Evolutionary conservation across 345 rosid genomes (phyloP).

Genomic region (Eucalyptus erythrocorys): DNA sequence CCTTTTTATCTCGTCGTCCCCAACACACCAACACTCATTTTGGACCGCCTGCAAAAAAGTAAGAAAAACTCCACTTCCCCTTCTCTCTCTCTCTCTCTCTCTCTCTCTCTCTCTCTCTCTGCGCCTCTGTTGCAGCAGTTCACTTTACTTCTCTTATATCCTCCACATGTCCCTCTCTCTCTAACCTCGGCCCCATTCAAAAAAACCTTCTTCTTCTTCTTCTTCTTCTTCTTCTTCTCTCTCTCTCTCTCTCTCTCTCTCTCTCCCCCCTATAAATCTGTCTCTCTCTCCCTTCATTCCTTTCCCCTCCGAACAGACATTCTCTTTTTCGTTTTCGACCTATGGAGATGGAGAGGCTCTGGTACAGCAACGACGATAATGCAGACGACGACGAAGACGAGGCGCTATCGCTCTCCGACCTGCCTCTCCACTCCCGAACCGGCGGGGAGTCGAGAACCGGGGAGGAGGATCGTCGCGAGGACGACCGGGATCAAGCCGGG

Average conservation of each 20-base stretch:
- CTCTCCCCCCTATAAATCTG: not conserved
- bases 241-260: not conserved
- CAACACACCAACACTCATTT: not conserved
- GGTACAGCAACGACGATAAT: not conserved
- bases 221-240: not conserved
- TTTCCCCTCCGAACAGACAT: not conserved
- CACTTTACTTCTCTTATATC: not conserved
- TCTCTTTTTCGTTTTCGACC: not conserved
- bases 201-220: not conserved
- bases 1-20: not conserved
- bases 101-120: not conserved
- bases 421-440: not conserved
- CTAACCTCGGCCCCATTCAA: not conserved
- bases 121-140: not conserved
- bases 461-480: not conserved
- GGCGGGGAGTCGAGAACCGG: not conserved
- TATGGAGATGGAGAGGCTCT: not conserved
- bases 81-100: not conserved
- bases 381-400: slow-evolving; percentile 1
- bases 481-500: not conserved
- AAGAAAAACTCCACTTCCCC: not conserved
- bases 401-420: slow-evolving; percentile 4
- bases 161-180: not conserved
- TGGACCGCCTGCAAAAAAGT: not conserved
- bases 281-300: not conserved